phyloP scores from a whole-genome alignment of 768 basidiomycete species.

The Phlegmacium glaucopus region DNA sequence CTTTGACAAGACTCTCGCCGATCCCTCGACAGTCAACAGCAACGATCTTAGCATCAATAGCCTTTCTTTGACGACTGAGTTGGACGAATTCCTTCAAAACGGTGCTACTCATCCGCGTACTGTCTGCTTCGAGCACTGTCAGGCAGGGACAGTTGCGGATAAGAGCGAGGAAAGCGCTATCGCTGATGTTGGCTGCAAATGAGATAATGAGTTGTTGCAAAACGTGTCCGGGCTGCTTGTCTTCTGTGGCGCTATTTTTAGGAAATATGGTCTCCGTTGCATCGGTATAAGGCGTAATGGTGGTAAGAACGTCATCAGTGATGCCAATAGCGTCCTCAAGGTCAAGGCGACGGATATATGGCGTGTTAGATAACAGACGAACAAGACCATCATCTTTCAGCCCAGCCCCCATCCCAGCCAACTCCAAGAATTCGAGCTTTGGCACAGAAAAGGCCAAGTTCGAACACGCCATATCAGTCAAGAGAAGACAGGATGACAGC shows the following conservation, averaged over 20 bases:
- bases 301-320: conserved; percentile 65
- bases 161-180: conserved; percentile 60
- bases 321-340: conserved; percentile 81
- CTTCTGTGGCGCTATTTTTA: background rate
- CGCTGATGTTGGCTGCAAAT: conserved; percentile 58
- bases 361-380: conserved; percentile 64
- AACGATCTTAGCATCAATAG: conserved; percentile 52
- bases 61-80: conserved; percentile 43
- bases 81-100: conserved; percentile 69
- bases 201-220: conserved; percentile 75
- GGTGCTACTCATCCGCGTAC: conserved; percentile 62
- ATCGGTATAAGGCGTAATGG: conserved; percentile 48
- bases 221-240: conserved; percentile 53
- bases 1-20: conserved; percentile 58
- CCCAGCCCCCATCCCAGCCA: conserved; percentile 70
- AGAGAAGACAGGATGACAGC: conserved; percentile 63
- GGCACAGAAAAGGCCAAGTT: conserved; percentile 72
- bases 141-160: conserved; percentile 62
- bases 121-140: conserved; percentile 72
- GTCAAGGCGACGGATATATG: conserved; percentile 71
- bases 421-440: conserved; percentile 69
- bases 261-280: background rate
- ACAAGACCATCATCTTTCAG: conserved; percentile 75
- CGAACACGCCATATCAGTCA: conserved; percentile 75
- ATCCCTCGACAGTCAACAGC: conserved; percentile 77